Conservation (phyloP, 2,329 filamentous ascomycete species). For the Parascedosporium putredinis region DNA sequence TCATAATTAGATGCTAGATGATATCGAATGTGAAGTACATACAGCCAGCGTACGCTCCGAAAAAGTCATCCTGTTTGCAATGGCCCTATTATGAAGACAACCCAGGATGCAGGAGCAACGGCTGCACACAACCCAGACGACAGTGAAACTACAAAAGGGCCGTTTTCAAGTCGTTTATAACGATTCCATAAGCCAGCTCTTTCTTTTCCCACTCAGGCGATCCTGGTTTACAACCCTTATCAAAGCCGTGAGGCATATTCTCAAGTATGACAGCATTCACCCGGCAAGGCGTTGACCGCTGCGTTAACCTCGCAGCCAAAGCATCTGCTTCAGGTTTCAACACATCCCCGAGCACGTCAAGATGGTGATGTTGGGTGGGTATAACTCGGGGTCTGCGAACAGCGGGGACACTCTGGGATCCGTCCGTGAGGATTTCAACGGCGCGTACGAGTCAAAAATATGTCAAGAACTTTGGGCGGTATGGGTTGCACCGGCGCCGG, state of each 20-base stretch:
- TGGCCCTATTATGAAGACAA: too few species aligned
- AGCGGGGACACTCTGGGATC: conserved; percentile 24
- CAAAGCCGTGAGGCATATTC: conserved; percentile 15
- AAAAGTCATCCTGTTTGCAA: too few species aligned
- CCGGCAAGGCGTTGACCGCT: conserved; percentile 3
- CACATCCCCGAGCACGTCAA: conserved; percentile 23
- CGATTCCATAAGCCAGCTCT: too few species aligned
- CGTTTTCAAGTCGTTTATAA: too few species aligned
- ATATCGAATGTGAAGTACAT: too few species aligned
- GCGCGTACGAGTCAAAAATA: conserved; percentile 26
- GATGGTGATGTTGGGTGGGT: conserved; percentile 16
- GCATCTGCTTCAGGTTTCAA: conserved; percentile 23
- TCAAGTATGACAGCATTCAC: conserved; percentile 11
- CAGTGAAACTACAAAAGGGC: too few species aligned
- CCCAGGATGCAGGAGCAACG: too few species aligned
- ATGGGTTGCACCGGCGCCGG: conserved; percentile 6
- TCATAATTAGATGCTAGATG: too few species aligned
- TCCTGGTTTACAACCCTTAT: conserved; percentile 11
- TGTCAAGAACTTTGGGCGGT: conserved; percentile 13
- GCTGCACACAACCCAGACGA: too few species aligned
- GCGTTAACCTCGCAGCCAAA: conserved; percentile 18
- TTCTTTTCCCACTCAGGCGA: neutral
- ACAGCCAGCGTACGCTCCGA: too few species aligned
- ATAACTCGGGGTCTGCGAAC: conserved; percentile 17
- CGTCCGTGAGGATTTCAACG: conserved; percentile 15